Conservation (phyloP, 495 filamentous ascomycete species). For the Penicillium diatomitis region DNA sequence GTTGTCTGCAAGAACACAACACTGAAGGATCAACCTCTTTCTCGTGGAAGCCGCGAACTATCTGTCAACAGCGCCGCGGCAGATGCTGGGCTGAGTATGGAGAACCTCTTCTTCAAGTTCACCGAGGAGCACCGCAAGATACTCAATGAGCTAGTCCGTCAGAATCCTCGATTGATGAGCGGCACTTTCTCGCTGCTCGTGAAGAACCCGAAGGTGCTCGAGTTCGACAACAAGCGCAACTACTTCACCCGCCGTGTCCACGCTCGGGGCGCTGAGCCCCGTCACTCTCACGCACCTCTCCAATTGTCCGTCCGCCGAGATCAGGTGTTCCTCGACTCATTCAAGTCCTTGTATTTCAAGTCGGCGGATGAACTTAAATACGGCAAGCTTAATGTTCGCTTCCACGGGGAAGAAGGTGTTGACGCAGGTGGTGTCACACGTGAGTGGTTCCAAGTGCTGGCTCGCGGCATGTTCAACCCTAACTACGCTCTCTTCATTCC, state of each 20-base stretch:
- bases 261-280: conserved; percentile 54
- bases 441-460: conserved; percentile 98
- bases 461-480: conserved; percentile 97
- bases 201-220: conserved; percentile 96
- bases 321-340: conserved; percentile 96
- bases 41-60: conserved; percentile 56
- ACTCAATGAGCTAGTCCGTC: conserved; percentile 92
- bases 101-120: conserved; percentile 93
- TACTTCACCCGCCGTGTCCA: conserved; percentile 95
- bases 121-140: conserved; percentile 98
- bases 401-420: conserved; percentile 95
- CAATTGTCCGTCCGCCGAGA: conserved; percentile 88
- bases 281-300: conserved; percentile 63
- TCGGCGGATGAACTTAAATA: conserved; percentile 92
- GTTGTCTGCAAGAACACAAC: conserved; percentile 97
- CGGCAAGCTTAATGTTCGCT: conserved; percentile 94
- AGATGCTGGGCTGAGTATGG: conserved; percentile 61
- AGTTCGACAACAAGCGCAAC: conserved; percentile 99
- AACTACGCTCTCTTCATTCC: conserved; percentile 95
- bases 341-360: conserved; percentile 94
- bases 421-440: conserved; percentile 96
- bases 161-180: conserved; percentile 96
- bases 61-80: conserved; percentile 67
- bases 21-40: conserved; percentile 56
- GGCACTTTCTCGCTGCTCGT: conserved; percentile 91